Evolutionary conservation across 306 rosid genomes (phyloP).

Genomic region (Cotoneaster glaucophyllus): DNA sequence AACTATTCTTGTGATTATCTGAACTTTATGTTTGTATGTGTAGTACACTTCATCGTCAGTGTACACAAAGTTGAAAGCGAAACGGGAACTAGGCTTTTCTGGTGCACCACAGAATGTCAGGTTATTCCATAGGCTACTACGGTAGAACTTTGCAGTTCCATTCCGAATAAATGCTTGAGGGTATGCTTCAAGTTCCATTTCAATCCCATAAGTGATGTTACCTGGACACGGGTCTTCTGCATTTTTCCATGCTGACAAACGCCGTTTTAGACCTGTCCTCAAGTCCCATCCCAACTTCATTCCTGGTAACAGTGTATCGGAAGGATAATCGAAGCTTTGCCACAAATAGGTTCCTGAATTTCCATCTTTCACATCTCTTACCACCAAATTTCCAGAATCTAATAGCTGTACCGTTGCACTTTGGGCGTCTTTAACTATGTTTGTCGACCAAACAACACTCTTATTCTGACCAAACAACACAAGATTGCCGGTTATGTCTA

Average conservation of each 20-base stretch:
- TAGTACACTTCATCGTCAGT: slow-evolving; percentile 36
- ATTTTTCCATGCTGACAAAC: slow-evolving; percentile 35
- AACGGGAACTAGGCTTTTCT: slow-evolving; percentile 25
- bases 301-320: slow-evolving; percentile 45
- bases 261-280: slow-evolving; percentile 26
- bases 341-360: slow-evolving; percentile 30
- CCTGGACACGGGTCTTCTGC: slow-evolving; percentile 51
- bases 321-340: slow-evolving; percentile 67
- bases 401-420: slow-evolving; percentile 35
- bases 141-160: slow-evolving; percentile 20
- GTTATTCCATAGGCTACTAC: slow-evolving; percentile 53
- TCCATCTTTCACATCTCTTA: slow-evolving; percentile 28
- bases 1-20: slow-evolving; percentile 33
- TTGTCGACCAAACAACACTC: slow-evolving; percentile 33
- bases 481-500: slow-evolving; percentile 15
- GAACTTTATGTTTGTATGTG: slow-evolving; percentile 27
- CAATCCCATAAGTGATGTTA: slow-evolving; percentile 28
- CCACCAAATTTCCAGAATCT: slow-evolving; percentile 48
- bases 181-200: slow-evolving; percentile 8
- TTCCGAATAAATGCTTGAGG: slow-evolving; percentile 34
- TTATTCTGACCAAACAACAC: slow-evolving; percentile 14
- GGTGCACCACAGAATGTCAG: slow-evolving; percentile 35
- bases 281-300: slow-evolving; percentile 60
- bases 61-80: slow-evolving; percentile 18
- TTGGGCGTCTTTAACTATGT: slow-evolving; percentile 1